Evolutionary conservation across 805 yeast species (phyloP).

Genomic region (Metschnikowia peoriensis): DNA sequence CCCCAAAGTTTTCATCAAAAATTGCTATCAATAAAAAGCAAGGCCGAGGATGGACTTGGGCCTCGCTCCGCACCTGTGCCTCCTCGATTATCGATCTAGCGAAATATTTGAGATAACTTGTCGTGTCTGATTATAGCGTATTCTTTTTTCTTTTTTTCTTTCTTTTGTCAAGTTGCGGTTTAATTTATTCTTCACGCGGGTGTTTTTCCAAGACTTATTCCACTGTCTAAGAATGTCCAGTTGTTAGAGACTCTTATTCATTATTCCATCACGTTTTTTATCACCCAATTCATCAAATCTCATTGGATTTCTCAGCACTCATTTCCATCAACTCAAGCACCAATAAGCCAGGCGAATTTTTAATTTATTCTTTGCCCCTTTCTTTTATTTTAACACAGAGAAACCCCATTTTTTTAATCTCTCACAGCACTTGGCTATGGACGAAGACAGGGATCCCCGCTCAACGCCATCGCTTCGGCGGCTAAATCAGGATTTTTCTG

Average conservation of each 20-base stretch:
- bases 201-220: too few species aligned
- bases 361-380: neutral
- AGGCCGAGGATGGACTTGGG: neutral
- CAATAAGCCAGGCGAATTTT: neutral
- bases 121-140: neutral
- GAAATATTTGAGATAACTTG: neutral
- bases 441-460: conserved; percentile 1
- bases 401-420: neutral
- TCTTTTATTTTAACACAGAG: neutral
- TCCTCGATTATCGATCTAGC: conserved; percentile 1
- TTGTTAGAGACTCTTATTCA: neutral
- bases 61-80: conserved; percentile 5
- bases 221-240: neutral
- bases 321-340: neutral
- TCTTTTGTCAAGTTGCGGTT: too few species aligned
- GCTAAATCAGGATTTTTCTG: conserved; percentile 30
- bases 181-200: too few species aligned
- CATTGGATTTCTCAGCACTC: neutral
- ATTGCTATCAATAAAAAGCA: too few species aligned
- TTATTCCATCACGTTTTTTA: neutral
- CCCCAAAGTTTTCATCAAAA: neutral
- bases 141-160: neutral
- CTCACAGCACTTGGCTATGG: neutral
- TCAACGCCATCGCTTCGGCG: conserved; percentile 6
- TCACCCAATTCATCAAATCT: neutral